These are phyloP conservation scores for Hawksworthiomyces lignivorus DNA, from an alignment of 2,329 filamentous ascomycete genomes.

Conservation along the genomic window DNA sequence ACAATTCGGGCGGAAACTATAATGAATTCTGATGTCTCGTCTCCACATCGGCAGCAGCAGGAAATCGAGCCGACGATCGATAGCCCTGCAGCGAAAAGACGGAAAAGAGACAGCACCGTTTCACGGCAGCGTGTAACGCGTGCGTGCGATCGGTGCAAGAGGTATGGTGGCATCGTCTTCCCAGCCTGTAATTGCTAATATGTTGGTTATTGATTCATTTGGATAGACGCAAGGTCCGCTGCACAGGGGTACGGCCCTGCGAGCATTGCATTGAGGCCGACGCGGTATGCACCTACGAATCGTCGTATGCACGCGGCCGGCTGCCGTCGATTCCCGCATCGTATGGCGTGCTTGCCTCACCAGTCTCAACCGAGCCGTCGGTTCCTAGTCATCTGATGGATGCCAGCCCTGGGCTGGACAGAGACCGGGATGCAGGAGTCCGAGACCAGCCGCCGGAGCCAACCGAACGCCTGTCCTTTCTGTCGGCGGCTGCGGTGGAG, in stretches of 20 bases:
- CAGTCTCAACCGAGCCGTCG: neutral
- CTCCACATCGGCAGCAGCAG: neutral
- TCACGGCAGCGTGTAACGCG: constrained; percentile 6
- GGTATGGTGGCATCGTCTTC: too few species aligned
- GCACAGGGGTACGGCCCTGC: constrained; percentile 7
- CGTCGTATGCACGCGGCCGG: constrained; percentile 23
- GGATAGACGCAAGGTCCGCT: constrained; percentile 7
- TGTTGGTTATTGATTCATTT: too few species aligned
- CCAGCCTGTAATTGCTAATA: too few species aligned
- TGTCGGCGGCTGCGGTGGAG: constrained; percentile 2
- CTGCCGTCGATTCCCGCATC: constrained; percentile 53
- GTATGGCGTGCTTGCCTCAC: too few species aligned
- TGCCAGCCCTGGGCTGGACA: too few species aligned
- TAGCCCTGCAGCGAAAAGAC: constrained; percentile 1
- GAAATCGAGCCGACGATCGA: neutral
- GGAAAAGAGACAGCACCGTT: constrained; percentile 2
- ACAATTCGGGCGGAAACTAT: too few species aligned
- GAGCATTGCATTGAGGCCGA: constrained; percentile 5
- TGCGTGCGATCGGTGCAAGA: constrained; percentile 8
- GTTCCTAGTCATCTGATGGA: too few species aligned
- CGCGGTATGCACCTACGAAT: constrained; percentile 4
- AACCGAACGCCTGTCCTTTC: neutral
- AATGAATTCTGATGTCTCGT: too few species aligned
- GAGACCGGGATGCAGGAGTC: too few species aligned
- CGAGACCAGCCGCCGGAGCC: neutral